Evolutionary conservation across 192 early-diverging fungal species (phyloP).

Genomic region (Chytriomyces sp.): DNA sequence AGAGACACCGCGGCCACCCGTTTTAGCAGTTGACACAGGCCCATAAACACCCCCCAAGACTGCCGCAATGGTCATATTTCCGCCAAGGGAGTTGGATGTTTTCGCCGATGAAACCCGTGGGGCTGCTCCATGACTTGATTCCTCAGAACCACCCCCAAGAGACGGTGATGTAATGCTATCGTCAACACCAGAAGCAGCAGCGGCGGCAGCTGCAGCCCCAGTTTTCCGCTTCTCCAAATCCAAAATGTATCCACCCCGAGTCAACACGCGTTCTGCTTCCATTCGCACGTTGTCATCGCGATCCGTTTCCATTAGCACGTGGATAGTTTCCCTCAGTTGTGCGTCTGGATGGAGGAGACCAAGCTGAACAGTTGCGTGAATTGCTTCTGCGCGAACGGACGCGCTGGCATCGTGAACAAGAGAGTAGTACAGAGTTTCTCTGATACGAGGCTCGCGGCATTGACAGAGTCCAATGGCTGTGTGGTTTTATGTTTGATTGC

Average conservation of each 20-base stretch:
- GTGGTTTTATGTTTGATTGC: slow-evolving; percentile 11
- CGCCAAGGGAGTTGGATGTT: neutral
- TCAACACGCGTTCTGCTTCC: slow-evolving; percentile 50
- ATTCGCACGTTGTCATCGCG: slow-evolving; percentile 42
- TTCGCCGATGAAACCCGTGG: neutral
- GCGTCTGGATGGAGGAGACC: slow-evolving; percentile 40
- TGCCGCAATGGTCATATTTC: neutral
- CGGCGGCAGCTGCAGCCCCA: neutral
- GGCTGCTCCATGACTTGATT: neutral
- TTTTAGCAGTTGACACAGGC: neutral
- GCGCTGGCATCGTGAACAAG: slow-evolving; percentile 50
- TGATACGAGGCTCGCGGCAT: slow-evolving; percentile 46
- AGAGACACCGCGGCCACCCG: neutral
- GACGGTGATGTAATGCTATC: neutral
- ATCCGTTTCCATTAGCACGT: slow-evolving; percentile 49
- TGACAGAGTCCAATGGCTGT: slow-evolving; percentile 48
- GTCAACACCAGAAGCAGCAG: neutral
- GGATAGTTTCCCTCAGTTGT: slow-evolving; percentile 44
- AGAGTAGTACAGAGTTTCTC: slow-evolving; percentile 50
- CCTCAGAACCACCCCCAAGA: neutral
- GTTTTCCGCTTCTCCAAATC: slow-evolving; percentile 1
- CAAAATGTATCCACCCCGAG: slow-evolving; percentile 36
- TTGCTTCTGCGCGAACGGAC: slow-evolving; percentile 54
- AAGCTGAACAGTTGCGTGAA: slow-evolving; percentile 44
- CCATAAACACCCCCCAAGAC: neutral